Evolutionary conservation across 78 protist species (phyloP).

Genomic region (Dictyostelium firmibasis): DNA sequence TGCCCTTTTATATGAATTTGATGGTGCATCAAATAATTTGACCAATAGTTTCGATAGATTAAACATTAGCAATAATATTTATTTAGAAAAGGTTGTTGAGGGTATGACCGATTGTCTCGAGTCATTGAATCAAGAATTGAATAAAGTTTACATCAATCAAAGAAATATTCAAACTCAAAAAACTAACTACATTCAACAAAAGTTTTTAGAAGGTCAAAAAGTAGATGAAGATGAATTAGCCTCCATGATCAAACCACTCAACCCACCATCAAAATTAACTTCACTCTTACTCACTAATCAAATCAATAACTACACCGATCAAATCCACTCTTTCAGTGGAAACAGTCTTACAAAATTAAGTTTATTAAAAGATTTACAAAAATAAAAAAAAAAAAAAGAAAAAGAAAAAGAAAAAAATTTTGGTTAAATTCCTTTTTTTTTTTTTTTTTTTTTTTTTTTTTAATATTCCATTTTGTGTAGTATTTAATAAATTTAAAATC

Average conservation of each 20-base stretch:
- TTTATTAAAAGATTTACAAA: conserved; percentile 33
- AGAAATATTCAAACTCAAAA: conserved; percentile 60
- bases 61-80: conserved; percentile 76
- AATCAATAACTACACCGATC: conserved; percentile 84
- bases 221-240: conserved; percentile 61
- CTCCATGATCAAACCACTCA: conserved; percentile 49
- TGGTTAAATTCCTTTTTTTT: not conserved
- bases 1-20: conserved; percentile 85
- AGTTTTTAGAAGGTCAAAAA: conserved; percentile 33
- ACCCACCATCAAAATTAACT: conserved; percentile 81
- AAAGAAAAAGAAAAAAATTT: not conserved
- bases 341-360: conserved; percentile 67
- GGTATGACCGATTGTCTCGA: conserved; percentile 83
- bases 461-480: not conserved
- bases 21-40: conserved; percentile 8
- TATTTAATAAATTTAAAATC: too few species aligned
- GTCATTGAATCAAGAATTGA: conserved; percentile 72
- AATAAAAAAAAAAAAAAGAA: conserved; percentile 5
- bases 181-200: conserved; percentile 58
- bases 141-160: conserved; percentile 65
- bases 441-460: not conserved
- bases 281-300: conserved; percentile 80
- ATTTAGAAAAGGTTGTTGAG: conserved; percentile 87
- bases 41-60: conserved; percentile 82
- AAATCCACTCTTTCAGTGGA: conserved; percentile 80